phyloP scores from a whole-genome alignment of 768 basidiomycete genomes.

The Macrolepiota fuliginosa region DNA sequence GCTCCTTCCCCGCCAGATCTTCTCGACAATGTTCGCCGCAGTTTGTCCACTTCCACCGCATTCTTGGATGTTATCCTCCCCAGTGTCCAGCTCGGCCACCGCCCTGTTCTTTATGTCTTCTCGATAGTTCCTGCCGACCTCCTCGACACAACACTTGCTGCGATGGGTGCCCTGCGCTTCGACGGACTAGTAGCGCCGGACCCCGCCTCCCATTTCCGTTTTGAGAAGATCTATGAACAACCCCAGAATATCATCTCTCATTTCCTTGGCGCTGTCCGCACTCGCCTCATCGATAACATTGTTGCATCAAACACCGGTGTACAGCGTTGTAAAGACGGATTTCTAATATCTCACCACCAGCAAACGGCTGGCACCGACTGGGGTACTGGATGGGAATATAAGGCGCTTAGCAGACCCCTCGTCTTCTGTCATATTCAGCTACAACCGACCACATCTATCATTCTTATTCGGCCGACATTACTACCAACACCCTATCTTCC shows the following conservation, averaged over 20 bases:
- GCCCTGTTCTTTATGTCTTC: conserved; percentile 57
- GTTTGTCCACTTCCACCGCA: conserved; percentile 37
- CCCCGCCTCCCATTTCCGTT: not conserved
- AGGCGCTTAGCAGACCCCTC: conserved; percentile 52
- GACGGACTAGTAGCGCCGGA: conserved; percentile 38
- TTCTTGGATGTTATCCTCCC: conserved; percentile 52
- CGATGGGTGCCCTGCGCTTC: conserved; percentile 38
- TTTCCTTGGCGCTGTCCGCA: conserved; percentile 67
- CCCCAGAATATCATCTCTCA: conserved; percentile 33
- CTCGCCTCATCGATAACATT: conserved; percentile 51
- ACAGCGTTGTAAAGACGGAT: conserved; percentile 57
- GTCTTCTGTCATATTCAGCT: conserved; percentile 61
- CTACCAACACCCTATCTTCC: conserved; percentile 57
- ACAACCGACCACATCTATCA: conserved; percentile 34
- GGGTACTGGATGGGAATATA: conserved; percentile 64
- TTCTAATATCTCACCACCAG: conserved; percentile 45
- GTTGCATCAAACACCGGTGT: conserved; percentile 33
- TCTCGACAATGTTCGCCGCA: conserved; percentile 56
- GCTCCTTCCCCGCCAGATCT: conserved; percentile 29
- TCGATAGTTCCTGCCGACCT: conserved; percentile 32
- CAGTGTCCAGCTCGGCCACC: conserved; percentile 44
- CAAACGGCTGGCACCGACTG: conserved; percentile 38
- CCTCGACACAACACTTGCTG: conserved; percentile 4
- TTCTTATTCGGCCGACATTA: conserved; percentile 68
- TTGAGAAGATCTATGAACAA: conserved; percentile 17